Percentiles rank a stretch among this genome's conserved stretches.
phyloP scores from a whole-genome alignment of 345 rosid species.

The Pistacia integerrima region DNA sequence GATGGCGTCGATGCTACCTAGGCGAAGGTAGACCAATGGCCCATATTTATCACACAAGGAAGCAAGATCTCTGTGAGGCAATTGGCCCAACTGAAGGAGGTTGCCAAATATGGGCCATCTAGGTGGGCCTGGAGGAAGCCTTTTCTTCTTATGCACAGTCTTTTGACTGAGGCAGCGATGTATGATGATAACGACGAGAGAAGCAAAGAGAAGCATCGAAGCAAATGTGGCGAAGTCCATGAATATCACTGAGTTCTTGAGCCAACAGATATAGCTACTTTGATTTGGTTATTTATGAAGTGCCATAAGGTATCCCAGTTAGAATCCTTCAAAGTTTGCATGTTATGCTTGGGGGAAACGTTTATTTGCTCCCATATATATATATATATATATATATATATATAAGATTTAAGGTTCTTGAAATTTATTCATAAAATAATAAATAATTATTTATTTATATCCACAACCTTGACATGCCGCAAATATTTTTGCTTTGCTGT shows the following conservation, averaged over 20 bases:
- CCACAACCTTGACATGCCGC: constrained; percentile 23
- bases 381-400: background rate
- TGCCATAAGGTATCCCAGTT: background rate
- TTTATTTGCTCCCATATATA: background rate
- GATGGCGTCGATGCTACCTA: constrained; percentile 69
- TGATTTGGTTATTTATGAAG: background rate
- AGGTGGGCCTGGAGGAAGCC: constrained; percentile 84
- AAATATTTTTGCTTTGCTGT: too few relatives aligned
- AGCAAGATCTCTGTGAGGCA: constrained; percentile 81
- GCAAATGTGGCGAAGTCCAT: constrained; percentile 30
- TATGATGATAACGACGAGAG: constrained; percentile 26
- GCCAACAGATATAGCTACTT: background rate
- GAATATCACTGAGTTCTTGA: background rate
- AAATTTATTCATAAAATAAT: background rate
- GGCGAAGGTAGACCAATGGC: constrained; percentile 76
- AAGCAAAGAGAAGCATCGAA: constrained; percentile 17
- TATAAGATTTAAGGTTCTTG: background rate
- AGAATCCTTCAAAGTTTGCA: background rate
- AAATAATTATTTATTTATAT: background rate
- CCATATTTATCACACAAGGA: constrained; percentile 65
- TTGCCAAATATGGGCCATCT: constrained; percentile 82
- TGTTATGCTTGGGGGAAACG: background rate
- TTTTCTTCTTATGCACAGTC: constrained; percentile 19
- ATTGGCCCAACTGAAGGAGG: constrained; percentile 72
- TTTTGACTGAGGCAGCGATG: constrained; percentile 28